These are phyloP conservation scores for Termitomyces sp. DNA, from an alignment of 768 basidiomycete genomes.

Conservation along the genomic window DNA sequence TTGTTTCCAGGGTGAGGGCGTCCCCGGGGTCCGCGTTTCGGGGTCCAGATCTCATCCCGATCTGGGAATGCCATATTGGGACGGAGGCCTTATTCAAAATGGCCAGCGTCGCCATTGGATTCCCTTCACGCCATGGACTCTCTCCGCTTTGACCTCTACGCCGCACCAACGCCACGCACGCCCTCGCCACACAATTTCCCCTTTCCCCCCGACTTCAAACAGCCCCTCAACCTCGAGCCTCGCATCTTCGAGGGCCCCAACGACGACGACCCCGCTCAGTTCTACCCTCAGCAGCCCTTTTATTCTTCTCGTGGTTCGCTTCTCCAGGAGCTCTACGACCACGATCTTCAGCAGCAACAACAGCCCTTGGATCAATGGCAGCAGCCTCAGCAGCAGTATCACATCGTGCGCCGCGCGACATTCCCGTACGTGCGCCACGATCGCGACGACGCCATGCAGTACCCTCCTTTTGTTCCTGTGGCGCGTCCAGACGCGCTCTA, in stretches of 20 bases:
- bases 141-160: constrained; percentile 48
- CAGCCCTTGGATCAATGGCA: constrained; percentile 8
- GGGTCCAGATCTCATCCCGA: constrained; percentile 17
- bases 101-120: constrained; percentile 27
- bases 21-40: constrained; percentile 20
- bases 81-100: neutral
- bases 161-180: constrained; percentile 67
- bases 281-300: constrained; percentile 27
- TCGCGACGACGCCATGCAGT: constrained; percentile 36
- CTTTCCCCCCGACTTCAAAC: constrained; percentile 19
- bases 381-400: constrained; percentile 24
- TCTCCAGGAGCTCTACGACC: constrained; percentile 69
- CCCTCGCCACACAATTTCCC: constrained; percentile 56
- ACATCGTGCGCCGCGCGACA: constrained; percentile 57
- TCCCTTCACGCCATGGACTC: constrained; percentile 20
- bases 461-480: constrained; percentile 26
- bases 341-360: constrained; percentile 33
- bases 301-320: constrained; percentile 39
- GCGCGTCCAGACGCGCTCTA: constrained; percentile 31
- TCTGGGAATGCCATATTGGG: constrained; percentile 7
- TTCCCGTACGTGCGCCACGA: constrained; percentile 78
- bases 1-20: constrained; percentile 22
- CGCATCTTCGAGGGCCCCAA: constrained; percentile 43
- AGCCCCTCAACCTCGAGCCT: constrained; percentile 30
- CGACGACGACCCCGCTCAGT: constrained; percentile 30